Conservation (phyloP, 352 stramenopile genomes). For the Globisporangium paddicum region DNA sequence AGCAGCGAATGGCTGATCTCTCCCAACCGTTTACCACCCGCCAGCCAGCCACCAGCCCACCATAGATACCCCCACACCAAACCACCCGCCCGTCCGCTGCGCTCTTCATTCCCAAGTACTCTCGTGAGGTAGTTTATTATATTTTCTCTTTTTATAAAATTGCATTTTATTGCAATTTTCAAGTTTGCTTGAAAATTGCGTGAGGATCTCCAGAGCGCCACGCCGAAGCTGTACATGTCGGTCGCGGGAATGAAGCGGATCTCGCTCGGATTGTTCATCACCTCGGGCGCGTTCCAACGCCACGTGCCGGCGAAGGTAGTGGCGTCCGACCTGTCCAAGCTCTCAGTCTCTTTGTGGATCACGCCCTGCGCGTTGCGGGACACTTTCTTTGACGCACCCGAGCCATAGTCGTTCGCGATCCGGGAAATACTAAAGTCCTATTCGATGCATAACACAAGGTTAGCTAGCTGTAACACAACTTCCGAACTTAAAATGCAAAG, state of each 20-base stretch:
- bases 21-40: neutral
- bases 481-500: neutral
- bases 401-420: constrained; percentile 53
- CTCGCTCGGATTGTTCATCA: constrained; percentile 66
- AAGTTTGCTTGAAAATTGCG: no score
- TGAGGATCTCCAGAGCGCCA: constrained; percentile 64
- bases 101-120: neutral
- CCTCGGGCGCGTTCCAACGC: constrained; percentile 70
- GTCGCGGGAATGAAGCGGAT: constrained; percentile 65
- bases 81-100: neutral
- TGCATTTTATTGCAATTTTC: no score
- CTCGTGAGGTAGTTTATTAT: constrained; percentile 1
- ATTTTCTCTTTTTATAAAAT: neutral
- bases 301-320: constrained; percentile 72
- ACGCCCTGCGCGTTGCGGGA: neutral
- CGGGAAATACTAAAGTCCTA: constrained; percentile 62
- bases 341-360: constrained; percentile 5
- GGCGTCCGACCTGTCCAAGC: constrained; percentile 29
- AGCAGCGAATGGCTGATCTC: constrained; percentile 6
- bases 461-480: no score
- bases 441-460: no score
- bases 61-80: constrained; percentile 9
- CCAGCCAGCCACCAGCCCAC: constrained; percentile 1
- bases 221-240: constrained; percentile 77
- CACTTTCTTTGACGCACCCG: constrained; percentile 36